Base-by-base conservation (phyloP, 78 protist species). In the Dictyostelium purpureum region DNA sequence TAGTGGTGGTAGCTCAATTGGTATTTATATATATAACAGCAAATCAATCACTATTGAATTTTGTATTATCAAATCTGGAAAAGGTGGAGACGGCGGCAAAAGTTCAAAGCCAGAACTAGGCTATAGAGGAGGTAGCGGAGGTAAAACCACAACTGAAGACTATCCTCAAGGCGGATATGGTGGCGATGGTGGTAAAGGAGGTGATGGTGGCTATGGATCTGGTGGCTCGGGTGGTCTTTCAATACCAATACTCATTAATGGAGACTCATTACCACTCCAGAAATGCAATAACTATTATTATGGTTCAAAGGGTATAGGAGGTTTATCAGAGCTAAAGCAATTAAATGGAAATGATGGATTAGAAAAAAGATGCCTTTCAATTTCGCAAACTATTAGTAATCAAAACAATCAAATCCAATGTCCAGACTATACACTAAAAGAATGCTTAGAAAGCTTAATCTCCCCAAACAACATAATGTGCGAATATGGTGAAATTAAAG, bases 21-120 rank as follows among this genome's bases (percentile, higher is more conserved):
- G 80, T 19, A 11, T 74, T 6, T 74, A 74, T 74, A 51, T 74
- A 1, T 74, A 14, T 26, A 51, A 51, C 24, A 31, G 49, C 0
- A n/a, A 54, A 26, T 14, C 18, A 0, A 74, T 37, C 6, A 19
- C 19, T 11, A 33, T 74, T 12, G 37, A 74, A 33, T 74, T 74
- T 74, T 49, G 66, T 49, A 74, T 18, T 74, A 19, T 74, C 16
- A 49, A 49, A 4, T 33, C 80, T 5, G 21, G 52, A 2, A 31
- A 74, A 49, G 80, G 33, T 28, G 80, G 80, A n/a, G 65, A 74
- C 33, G 80, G 80, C 14, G 80, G 80, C 24, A 49, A 74, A 7
- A 16, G 57, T 0, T 7, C 59, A n/a, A 2, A 24, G 11, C 57
- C 78, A 9, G 78, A 71, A 43, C 6, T 26, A n/a, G 78, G 78